Evolutionary conservation across 495 filamentous ascomycete species (phyloP).

Genomic region (Trichoderma reesei): DNA sequence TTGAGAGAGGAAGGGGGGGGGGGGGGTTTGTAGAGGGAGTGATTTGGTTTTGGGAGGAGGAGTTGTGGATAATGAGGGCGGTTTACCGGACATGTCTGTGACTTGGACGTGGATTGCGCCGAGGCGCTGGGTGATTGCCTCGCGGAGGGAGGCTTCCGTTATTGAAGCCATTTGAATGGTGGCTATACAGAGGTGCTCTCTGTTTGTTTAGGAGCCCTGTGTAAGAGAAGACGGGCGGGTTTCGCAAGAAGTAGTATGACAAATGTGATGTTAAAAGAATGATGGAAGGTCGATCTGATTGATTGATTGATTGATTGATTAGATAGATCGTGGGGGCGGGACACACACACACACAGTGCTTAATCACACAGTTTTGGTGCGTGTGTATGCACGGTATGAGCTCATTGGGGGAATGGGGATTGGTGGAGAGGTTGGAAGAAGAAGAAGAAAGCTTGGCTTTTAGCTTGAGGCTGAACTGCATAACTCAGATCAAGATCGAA

Average conservation of each 20-base stretch:
- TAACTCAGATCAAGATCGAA: neutral
- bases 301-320: constrained; percentile 5
- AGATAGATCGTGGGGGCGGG: constrained; percentile 8
- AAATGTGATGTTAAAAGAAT: too few species aligned
- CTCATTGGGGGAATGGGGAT: constrained; percentile 1
- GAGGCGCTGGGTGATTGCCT: constrained; percentile 60
- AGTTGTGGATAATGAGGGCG: neutral
- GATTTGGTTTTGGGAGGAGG: neutral
- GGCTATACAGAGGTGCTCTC: neutral
- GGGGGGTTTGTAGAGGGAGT: neutral
- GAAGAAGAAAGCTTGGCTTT: neutral
- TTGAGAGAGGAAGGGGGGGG: constrained; percentile 7
- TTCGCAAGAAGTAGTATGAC: neutral
- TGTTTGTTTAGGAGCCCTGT: neutral
- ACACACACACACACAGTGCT: neutral
- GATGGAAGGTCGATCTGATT: neutral
- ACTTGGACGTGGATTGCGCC: constrained; percentile 82
- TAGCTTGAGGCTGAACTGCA: neutral
- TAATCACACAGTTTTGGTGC: neutral
- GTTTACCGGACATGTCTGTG: constrained; percentile 79
- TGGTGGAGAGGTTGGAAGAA: neutral
- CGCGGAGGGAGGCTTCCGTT: constrained; percentile 34
- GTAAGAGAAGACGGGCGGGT: constrained; percentile 5
- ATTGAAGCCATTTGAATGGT: constrained; percentile 14
- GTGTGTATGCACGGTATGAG: constrained; percentile 1